Conservation (phyloP, 805 yeast genomes). For the Nadsonia fulvescens region DNA sequence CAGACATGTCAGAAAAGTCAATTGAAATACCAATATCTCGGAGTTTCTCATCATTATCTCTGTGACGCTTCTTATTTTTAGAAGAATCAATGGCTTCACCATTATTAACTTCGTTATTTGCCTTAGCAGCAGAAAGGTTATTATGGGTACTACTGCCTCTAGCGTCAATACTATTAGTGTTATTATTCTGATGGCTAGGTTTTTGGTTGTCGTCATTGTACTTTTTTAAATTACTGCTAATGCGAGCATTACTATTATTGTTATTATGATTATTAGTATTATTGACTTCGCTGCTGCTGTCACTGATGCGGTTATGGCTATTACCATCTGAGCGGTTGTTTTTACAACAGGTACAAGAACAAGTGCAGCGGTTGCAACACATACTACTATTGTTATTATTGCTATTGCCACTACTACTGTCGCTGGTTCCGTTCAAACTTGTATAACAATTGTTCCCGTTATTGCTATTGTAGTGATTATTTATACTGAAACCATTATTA, state of each 20-base stretch:
- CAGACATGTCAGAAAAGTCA: too few relatives aligned
- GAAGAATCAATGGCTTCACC: too few relatives aligned
- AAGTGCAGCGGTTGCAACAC: constrained; percentile 4
- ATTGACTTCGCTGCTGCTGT: background rate
- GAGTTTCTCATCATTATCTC: too few relatives aligned
- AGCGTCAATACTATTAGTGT: constrained; percentile 1
- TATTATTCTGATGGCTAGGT: background rate
- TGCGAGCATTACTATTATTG: background rate
- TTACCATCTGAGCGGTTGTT: constrained; percentile 1
- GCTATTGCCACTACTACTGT: constrained; percentile 3
- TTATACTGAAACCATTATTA: background rate
- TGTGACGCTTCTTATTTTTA: too few relatives aligned
- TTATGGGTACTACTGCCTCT: too few relatives aligned
- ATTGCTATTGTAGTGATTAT: constrained; percentile 5
- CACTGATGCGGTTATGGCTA: background rate
- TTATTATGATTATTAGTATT: background rate
- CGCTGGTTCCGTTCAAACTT: constrained; percentile 2
- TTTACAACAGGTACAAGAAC: constrained; percentile 4
- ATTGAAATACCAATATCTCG: too few relatives aligned
- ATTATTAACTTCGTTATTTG: too few relatives aligned
- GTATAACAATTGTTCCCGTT: constrained; percentile 5
- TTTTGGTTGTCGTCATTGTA: background rate
- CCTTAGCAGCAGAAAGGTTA: too few relatives aligned
- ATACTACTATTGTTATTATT: constrained; percentile 5
- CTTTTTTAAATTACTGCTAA: background rate